Conservation (phyloP, 164 flowering plant genomes). For the Dillenia turbinata region DNA sequence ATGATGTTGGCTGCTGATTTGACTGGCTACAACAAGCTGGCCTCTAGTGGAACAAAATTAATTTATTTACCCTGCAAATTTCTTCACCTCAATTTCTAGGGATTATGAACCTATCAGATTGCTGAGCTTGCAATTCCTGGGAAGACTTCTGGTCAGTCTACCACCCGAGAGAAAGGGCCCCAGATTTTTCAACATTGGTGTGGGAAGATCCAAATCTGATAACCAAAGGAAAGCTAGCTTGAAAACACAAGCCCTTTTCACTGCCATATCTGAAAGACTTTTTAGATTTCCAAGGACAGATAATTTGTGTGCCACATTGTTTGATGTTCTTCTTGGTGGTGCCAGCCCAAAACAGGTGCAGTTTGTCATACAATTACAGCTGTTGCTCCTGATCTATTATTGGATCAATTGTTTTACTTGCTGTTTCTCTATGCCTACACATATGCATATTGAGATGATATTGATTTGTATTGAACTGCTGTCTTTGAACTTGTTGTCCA, state of each 20-base stretch:
- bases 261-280: constrained; percentile 77
- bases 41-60: no score
- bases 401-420: background rate
- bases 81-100: constrained; percentile 28
- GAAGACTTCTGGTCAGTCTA: constrained; percentile 88
- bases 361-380: no score
- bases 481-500: constrained; percentile 6
- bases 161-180: constrained; percentile 93
- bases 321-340: constrained; percentile 99
- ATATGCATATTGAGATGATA: background rate
- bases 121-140: constrained; percentile 86
- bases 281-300: constrained; percentile 85
- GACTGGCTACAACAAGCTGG: no score
- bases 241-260: constrained; percentile 61
- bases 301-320: constrained; percentile 75
- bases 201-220: constrained; percentile 74
- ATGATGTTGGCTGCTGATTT: background rate
- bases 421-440: background rate
- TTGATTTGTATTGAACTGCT: constrained; percentile 2
- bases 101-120: constrained; percentile 87
- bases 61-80: background rate
- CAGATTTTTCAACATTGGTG: constrained; percentile 70
- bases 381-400: background rate
- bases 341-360: constrained; percentile 98
- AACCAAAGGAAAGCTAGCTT: constrained; percentile 41